phyloP scores from a whole-genome alignment of 768 basidiomycete genomes.

The Amanita muscaria region DNA sequence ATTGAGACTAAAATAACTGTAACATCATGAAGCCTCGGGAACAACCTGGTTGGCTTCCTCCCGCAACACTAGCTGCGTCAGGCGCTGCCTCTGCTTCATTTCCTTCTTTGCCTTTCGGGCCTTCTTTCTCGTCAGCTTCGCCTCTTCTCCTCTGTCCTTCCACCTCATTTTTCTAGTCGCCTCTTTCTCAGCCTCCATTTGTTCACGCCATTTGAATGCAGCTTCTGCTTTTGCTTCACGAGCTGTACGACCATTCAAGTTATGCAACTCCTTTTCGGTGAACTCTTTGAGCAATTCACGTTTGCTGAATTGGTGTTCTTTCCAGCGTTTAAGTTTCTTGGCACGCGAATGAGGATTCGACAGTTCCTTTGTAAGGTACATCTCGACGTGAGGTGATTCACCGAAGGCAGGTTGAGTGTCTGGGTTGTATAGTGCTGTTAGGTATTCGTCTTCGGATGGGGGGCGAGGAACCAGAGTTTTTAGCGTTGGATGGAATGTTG shows the following conservation, averaged over 20 bases:
- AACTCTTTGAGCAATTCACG: slow-evolving; percentile 44
- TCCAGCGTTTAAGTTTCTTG: slow-evolving; percentile 75
- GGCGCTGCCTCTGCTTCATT: slow-evolving; percentile 44
- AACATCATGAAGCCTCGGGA: too few relatives aligned
- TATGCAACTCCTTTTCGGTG: slow-evolving; percentile 42
- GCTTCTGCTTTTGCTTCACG: slow-evolving; percentile 67
- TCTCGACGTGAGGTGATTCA: slow-evolving; percentile 55
- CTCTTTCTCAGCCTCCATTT: slow-evolving; percentile 47
- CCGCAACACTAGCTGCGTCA: slow-evolving; percentile 43
- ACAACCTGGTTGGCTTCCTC: slow-evolving; percentile 54
- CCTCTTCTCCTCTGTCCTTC: slow-evolving; percentile 39
- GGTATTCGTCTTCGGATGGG: slow-evolving; percentile 46
- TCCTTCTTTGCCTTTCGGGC: slow-evolving; percentile 46
- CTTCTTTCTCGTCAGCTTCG: slow-evolving; percentile 46
- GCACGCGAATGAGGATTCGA: slow-evolving; percentile 77
- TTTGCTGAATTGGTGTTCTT: slow-evolving; percentile 40
- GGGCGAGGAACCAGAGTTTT: slow-evolving; percentile 29
- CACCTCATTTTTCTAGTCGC: slow-evolving; percentile 53
- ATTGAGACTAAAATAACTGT: too few relatives aligned
- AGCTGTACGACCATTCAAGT: slow-evolving; percentile 50
- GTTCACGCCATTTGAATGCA: slow-evolving; percentile 61
- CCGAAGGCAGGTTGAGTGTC: slow-evolving; percentile 34
- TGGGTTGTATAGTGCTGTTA: slow-evolving; percentile 51
- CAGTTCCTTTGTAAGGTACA: slow-evolving; percentile 58
- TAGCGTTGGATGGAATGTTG: slow-evolving; percentile 35